These are phyloP conservation scores for Camellia oleifera DNA, from an alignment of 179 eudicot species.

Conservation along the genomic window DNA sequence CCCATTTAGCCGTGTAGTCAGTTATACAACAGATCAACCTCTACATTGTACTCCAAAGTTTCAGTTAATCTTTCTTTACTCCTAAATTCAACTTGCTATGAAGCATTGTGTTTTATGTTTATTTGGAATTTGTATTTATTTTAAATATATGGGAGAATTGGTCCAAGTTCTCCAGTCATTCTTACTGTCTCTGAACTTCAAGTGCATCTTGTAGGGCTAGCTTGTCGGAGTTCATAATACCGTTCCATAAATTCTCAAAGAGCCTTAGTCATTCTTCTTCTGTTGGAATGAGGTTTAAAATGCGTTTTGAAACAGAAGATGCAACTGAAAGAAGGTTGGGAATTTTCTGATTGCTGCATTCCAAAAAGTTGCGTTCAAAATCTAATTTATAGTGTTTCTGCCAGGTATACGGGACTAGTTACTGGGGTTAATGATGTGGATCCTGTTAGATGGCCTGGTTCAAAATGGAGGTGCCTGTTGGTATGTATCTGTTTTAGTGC, in stretches of 20 bases:
- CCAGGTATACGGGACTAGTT: constrained; percentile 77
- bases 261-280: constrained; percentile 51
- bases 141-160: background rate
- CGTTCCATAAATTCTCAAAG: constrained; percentile 60
- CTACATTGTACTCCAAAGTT: background rate
- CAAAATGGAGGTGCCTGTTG: constrained; percentile 87
- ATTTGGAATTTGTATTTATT: background rate
- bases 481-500: constrained; percentile 33
- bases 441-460: constrained; percentile 87
- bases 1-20: background rate
- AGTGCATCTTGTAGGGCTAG: constrained; percentile 51
- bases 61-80: background rate
- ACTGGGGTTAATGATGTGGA: constrained; percentile 74
- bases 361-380: background rate
- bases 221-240: constrained; percentile 75
- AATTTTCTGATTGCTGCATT: background rate
- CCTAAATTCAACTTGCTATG: background rate
- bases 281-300: constrained; percentile 79
- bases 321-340: constrained; percentile 79
- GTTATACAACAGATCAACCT: background rate
- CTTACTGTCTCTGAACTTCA: constrained; percentile 2
- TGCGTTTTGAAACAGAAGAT: constrained; percentile 84
- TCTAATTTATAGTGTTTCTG: constrained; percentile 12
- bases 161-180: background rate
- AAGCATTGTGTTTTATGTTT: background rate